Base-by-base conservation (phyloP, 2,329 filamentous ascomycete species). In the Ceratocystiopsis brevicomis region DNA sequence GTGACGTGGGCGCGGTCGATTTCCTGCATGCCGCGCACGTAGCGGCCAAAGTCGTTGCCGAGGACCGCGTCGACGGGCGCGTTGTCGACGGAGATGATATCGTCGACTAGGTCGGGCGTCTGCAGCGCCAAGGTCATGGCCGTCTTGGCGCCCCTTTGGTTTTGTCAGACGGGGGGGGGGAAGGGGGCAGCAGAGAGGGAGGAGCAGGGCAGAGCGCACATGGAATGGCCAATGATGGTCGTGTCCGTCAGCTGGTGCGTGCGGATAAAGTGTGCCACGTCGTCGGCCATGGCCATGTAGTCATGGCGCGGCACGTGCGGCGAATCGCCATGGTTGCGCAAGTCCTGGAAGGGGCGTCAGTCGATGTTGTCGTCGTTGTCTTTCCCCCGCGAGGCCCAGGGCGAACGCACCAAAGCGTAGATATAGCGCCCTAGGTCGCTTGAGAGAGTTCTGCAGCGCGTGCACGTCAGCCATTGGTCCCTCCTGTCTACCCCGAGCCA, bases 281-380 rank as follows among this genome's bases (percentile, higher is more conserved):
- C 88, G 50, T 78, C 72, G 5, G 88, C 84, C 72, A 96, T 86
- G 38, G 75, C 69, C 1, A 62, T 59, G 59, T 96, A 96, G 62
- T 88, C 79, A 59, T 96, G 90, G 1, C 66, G 66, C 1, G 67
- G 62, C 42, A 76, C 59, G 60, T 95, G 87, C 1, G 85, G 82
- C 1, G 85, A 93, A 36, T 92, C 80, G 54, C 88, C 88, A 64
- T 96, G 88, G 56, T 96, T 96, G 52, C 88, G 76, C 16, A 94
- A 71, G 58, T 96, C 88, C 81, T 86, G 42, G 17, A 38, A 15
- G 14, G 17, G 1, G 13, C 18, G 35, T 38, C 8, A 37, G 32
- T 36, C 33, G n/a, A 3, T 3, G 3, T 6, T 3, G 13, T 34
- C 33, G 19, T 6, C 19, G 19, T 34, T 34, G 33, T 15, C 32